These are phyloP conservation scores for Auricularia sp. DNA, from an alignment of 768 basidiomycete genomes.

Conservation along the genomic window DNA sequence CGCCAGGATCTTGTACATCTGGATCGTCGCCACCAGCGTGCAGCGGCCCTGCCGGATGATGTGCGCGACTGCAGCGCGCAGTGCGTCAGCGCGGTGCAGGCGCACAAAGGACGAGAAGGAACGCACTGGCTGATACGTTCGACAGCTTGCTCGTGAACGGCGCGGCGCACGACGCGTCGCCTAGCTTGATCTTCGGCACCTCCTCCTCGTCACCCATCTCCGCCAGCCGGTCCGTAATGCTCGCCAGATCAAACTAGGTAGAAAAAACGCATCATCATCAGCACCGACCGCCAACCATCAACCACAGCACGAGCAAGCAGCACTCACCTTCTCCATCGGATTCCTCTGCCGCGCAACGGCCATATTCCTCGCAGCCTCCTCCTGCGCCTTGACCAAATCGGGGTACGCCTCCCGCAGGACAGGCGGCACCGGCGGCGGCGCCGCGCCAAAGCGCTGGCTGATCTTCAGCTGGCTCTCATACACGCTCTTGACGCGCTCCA, in stretches of 20 bases:
- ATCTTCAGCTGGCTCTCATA: slow-evolving; percentile 94
- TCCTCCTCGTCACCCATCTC: slow-evolving; percentile 94
- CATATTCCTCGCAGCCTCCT: slow-evolving; percentile 61
- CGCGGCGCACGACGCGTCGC: slow-evolving; percentile 97
- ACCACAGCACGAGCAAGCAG: too few species aligned
- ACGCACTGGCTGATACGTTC: slow-evolving; percentile 93
- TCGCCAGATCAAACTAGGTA: slow-evolving; percentile 59
- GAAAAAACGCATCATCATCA: background rate
- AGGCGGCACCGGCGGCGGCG: slow-evolving; percentile 87
- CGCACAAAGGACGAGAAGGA: background rate
- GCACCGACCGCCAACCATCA: too few species aligned
- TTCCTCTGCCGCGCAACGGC: slow-evolving; percentile 64
- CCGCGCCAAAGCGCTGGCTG: slow-evolving; percentile 80
- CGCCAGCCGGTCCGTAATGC: slow-evolving; percentile 76
- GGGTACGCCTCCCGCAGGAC: slow-evolving; percentile 83
- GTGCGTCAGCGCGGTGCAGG: background rate
- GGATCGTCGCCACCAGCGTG: slow-evolving; percentile 95
- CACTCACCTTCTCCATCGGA: slow-evolving; percentile 81
- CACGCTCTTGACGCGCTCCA: slow-evolving; percentile 90
- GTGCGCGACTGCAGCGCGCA: slow-evolving; percentile 61
- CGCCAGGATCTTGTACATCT: slow-evolving; percentile 99
- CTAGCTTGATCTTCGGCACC: slow-evolving; percentile 95
- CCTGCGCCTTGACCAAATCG: slow-evolving; percentile 82
- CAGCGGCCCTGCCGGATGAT: slow-evolving; percentile 98
- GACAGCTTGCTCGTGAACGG: slow-evolving; percentile 97